These are phyloP conservation scores for Rhypophila decipiens DNA, from an alignment of 495 filamentous ascomycete species.

Conservation along the genomic window DNA sequence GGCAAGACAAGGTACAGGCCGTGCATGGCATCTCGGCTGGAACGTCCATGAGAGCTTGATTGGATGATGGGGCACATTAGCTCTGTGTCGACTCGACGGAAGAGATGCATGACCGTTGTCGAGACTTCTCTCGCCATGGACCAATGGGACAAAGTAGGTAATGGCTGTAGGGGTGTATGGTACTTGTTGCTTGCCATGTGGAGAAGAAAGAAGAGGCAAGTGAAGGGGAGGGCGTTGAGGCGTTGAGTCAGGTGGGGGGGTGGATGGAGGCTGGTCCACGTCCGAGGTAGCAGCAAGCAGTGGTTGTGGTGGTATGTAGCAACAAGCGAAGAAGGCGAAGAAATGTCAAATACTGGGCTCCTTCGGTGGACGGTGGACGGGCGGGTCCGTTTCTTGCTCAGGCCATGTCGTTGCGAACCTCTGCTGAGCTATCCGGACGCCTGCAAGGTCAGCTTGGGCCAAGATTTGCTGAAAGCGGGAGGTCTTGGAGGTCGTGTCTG, in stretches of 20 bases:
- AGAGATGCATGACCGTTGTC: conserved; percentile 45
- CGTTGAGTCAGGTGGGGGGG: conserved; percentile 9
- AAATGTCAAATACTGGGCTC: conserved; percentile 2
- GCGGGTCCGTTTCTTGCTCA: conserved; percentile 1
- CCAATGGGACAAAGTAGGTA: conserved; percentile 31
- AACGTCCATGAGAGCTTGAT: conserved; percentile 32
- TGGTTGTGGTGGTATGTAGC: no score
- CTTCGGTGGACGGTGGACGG: conserved; percentile 2
- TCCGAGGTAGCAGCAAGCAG: background rate
- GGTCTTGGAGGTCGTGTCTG: conserved; percentile 1
- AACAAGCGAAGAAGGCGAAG: no score
- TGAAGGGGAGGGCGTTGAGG: conserved; percentile 6
- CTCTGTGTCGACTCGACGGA: conserved; percentile 39
- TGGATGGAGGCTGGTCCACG: conserved; percentile 21
- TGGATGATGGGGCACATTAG: conserved; percentile 36
- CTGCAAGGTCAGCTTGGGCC: conserved; percentile 7
- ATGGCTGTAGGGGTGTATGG: conserved; percentile 28
- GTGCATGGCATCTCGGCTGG: conserved; percentile 37
- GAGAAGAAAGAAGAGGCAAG: conserved; percentile 7
- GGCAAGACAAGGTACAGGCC: conserved; percentile 17
- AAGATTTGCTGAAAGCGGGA: conserved; percentile 9
- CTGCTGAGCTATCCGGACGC: background rate
- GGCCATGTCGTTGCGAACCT: conserved; percentile 6
- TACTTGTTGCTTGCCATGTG: conserved; percentile 15
- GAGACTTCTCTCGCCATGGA: conserved; percentile 25